Base-by-base conservation (phyloP, 805 yeast species). In the Teunomyces lycoperdinae region DNA sequence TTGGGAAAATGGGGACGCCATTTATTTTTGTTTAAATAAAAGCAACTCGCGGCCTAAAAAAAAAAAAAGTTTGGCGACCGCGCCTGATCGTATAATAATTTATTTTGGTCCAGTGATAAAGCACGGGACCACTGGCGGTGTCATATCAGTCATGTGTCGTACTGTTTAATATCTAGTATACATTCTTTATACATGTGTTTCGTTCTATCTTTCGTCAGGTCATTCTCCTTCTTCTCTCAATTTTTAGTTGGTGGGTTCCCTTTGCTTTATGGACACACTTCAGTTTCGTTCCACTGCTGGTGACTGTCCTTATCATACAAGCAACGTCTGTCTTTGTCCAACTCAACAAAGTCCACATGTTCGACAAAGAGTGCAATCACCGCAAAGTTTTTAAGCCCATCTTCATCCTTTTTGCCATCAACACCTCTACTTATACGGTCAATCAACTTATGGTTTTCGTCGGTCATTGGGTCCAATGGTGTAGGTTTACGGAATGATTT, bases 361-460 rank as follows among this genome's bases (percentile, higher is more conserved):
- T 87, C 85, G 34, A 84, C 77, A 58, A 87, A 81, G 70, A 89
- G 63, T 34, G 85, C 82, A 27, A 87, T 79, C 20, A 87, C 80
- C 1, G 82, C 81, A 61, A 85, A 88, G 62, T 87, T 82, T 58
- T 81, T 83, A 47, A 77, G 67, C 0, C 85, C 82, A 26, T 79
- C 80, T 28, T 79, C 83, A 44, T 80, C 83, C 58, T 80, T 77
- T 39, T 80, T 76, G 6, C 96, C 96, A 65, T 89, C 96, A 13
- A 89, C 96, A 9, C 96, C 92, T 55, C 96, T 76, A 42, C 79
- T 74, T 42, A 89, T 84, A 45, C 87, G 79, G 64, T 89, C 96
- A 39, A 89, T 66, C 47, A 73, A 62, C 54, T 79, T 80, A 32
- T 73, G 71, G 48, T 79, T 80, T 36, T 80, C 83, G 6, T 71